Evolutionary conservation across 164 flowering plant genomes (phyloP), one percentile per base, ranked within the genome.

Genomic region (Litsea cubeba): DNA sequence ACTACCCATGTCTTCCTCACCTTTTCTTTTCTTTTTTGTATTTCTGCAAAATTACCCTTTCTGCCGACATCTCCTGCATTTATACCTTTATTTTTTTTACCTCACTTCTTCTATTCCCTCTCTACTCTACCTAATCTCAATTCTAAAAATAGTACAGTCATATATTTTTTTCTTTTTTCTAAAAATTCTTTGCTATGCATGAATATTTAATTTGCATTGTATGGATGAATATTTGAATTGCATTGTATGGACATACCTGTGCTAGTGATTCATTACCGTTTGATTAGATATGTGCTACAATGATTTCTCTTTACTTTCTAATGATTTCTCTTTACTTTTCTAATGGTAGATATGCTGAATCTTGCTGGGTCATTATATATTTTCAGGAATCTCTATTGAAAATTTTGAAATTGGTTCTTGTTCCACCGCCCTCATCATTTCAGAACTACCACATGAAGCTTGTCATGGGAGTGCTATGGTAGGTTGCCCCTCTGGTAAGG

Each of bases 381-480:
- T 79, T 79, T 28, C 91, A 95, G 99, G 88, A 82, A 50, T 83
- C 86, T 0, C 73, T 95, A 65, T 64, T 87, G 68, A 79, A 91
- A 62, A 72, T 89, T 66, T 79, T 95, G 46, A 80, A 77, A 68
- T 84, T 69, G 87, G 90, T 91, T 32, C 62, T 95, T 72, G 83
- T 82, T 73, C 91, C 94, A 69, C 74, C 84, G 65, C 85, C 88
- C 10, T 73, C 82, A 57, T 69, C 68, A 57, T 26, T 76, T 72
- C 81, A 26, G 81, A 82, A 72, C 60, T n/a, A 65, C 73, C 77
- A 22, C 65, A 84, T 72, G 99, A 97, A 69, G 77, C 18, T 57
- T 69, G 75, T 26, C 91, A 86, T 84, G 97, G 88, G 74, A 84
- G 74, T 57, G 90, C 93, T 35, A 84, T 91, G 89, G 97, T 95